Evolutionary conservation across 169 alveolate species (phyloP), one percentile per base, ranked within the genome.

Genomic region (Pseudocohnilembus persalinus): DNA sequence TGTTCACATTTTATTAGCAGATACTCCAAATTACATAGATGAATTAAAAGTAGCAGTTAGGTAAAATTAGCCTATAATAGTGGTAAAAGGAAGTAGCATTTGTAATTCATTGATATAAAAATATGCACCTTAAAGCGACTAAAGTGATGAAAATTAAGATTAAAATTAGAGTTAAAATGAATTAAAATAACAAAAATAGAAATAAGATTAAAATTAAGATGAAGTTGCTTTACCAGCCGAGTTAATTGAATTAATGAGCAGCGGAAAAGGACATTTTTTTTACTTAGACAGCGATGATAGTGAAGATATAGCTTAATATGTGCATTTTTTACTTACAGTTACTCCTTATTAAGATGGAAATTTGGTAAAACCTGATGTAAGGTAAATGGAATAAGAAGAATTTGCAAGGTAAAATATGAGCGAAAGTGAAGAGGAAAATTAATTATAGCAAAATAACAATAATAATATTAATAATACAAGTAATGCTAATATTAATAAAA

Each of bases 271-370:
- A 11, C 90, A 86, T 49, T 86, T 86, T 75, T 86, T 74, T 76
- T 78, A 77, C 63, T 74, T 86, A 28, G 83, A 86, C 65, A 81
- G 83, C 33, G 29, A 63, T 0, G 85, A 68, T 79, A 84, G 93
- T 25, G 95, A 92, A 73, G 93, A 89, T 83, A 75, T 92, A 15
- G 95, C 93, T 27, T 74, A 89, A 72, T 84, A 89, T 68, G 83
- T 85, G 26, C 92, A 89, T 82, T 84, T 92, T 73, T 77, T 92
- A 35, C 78, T 92, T 73, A 81, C 92, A 29, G 93, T 92, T 68
- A 82, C 95, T 35, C 85, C 88, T 64, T 83, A 74, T 64, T 29
- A 72, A 4, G 15, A 79, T 34, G 49, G 49, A 11, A 49, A 26
- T 27, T 75, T 73, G 24, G 29, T 49, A 11, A n/a, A 34, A 63